phyloP scores from a whole-genome alignment of 2,329 filamentous ascomycete genomes.

The Ilyonectria destructans region DNA sequence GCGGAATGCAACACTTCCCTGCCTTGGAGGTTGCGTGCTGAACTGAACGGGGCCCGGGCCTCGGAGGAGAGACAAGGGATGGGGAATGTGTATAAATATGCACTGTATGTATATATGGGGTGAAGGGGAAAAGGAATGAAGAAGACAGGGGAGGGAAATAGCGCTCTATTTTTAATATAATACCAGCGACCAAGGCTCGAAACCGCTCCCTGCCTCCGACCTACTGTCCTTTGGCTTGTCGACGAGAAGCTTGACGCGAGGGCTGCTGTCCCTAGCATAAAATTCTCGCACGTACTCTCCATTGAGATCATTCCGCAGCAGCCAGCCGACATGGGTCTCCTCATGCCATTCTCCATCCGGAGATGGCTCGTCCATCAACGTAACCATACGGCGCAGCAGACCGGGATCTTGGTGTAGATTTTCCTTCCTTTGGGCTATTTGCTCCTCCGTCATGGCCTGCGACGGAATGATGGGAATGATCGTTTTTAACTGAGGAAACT shows the following conservation, averaged over 20 bases:
- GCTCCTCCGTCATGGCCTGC: neutral
- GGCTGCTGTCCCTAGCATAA: neutral
- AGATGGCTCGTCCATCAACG: conserved; percentile 1
- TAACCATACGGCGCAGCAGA: neutral
- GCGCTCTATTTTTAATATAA: conserved; percentile 5
- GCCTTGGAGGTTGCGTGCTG: no score
- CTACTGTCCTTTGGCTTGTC: neutral
- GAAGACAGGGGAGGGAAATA: no score
- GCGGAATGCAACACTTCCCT: no score
- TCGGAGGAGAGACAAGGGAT: no score
- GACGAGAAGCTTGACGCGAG: no score
- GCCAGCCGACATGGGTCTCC: neutral
- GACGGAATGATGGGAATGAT: conserved; percentile 5
- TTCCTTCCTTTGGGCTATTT: neutral
- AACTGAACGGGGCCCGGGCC: no score
- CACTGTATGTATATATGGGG: no score
- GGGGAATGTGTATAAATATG: no score
- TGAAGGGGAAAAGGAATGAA: no score
- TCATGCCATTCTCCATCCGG: conserved; percentile 2
- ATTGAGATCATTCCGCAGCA: conserved; percentile 4
- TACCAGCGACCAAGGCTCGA: neutral
- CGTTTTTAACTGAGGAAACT: neutral
- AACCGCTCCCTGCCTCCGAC: neutral
- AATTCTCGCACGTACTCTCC: neutral
- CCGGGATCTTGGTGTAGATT: neutral